Percentiles rank a stretch among this genome's conserved stretches.
These are phyloP conservation scores for Pisolithus thermaeus DNA, from an alignment of 1,284 basidiomycete genomes.

Conservation along the genomic window DNA sequence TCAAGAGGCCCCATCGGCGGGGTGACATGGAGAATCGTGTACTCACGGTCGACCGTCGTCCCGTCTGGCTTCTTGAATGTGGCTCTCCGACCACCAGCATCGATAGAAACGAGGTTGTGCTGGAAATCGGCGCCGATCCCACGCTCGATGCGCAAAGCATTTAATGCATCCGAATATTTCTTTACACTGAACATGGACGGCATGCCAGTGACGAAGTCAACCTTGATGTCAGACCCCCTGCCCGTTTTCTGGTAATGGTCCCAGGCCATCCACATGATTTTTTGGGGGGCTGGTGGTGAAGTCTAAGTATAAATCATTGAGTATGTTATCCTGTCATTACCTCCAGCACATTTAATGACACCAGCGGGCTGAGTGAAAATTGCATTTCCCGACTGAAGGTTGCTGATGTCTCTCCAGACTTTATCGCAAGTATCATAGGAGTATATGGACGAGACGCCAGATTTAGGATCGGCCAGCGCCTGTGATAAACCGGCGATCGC, in stretches of 20 bases:
- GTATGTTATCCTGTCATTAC: conserved; percentile 31
- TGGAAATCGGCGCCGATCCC: conserved; percentile 77
- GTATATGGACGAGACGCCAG: conserved; percentile 93
- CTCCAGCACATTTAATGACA: conserved; percentile 92
- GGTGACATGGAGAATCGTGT: conserved; percentile 82
- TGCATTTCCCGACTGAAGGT: conserved; percentile 73
- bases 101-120: conserved; percentile 79
- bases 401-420: conserved; percentile 76
- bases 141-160: conserved; percentile 74
- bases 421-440: conserved; percentile 86
- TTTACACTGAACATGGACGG: conserved; percentile 90
- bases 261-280: conserved; percentile 96
- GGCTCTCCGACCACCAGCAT: conserved; percentile 66
- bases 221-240: conserved; percentile 54
- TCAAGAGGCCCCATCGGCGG: conserved; percentile 90
- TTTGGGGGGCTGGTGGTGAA: conserved; percentile 66
- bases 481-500: conserved; percentile 72
- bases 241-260: conserved; percentile 61
- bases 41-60: conserved; percentile 63
- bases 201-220: conserved; percentile 90
- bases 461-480: conserved; percentile 71
- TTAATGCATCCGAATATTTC: conserved; percentile 87
- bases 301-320: conserved; percentile 3
- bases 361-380: conserved; percentile 98
- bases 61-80: conserved; percentile 79